Base-by-base conservation (phyloP, 2,329 filamentous ascomycete genomes). In the Xylaria sp. region DNA sequence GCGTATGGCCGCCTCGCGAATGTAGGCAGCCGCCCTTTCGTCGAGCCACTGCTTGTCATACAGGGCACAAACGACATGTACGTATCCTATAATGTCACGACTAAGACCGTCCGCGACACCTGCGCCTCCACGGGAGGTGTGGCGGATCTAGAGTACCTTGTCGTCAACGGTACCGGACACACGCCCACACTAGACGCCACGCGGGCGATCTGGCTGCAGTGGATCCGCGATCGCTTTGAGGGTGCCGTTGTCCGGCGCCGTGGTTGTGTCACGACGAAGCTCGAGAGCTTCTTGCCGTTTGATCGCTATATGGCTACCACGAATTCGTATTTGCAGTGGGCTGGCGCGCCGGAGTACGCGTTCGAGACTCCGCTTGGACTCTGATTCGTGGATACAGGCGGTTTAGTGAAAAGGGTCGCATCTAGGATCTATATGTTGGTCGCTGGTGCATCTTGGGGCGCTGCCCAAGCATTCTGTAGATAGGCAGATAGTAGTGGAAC, bases 1-100 rank as follows among this genome's bases (percentile, higher is more conserved):
- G 62, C 63, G 2, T 77, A 71, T 53, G 62, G 64, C 1, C 62
- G 70, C 17, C 46, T 74, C 1, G 66, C 66, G 17, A 64, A 67
- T 25, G 72, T 68, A 11, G 76, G 76, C 1, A 68, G 72, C 2
- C 72, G 69, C 37, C 65, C 72, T 4, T 73, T 78, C 46, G 63
- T 64, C 1, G 77, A 75, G 0, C 78, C 76, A 3, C 57, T 80
- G 64, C 67, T 79, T 0, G 73, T 79, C 4, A 19, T 79, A 1
- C 75, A 78, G 49, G 77, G 77, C 11, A 69, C 66, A 2, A 58
- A 41, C 0, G 73, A 76, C 25, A 17, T 17, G 3, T 63, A 60
- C 19, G 46, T 72, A 3, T 58, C 64, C 1, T 60, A 63, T 25
- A 38, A 54, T 1, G 43, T 55, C 13, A 70, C 62, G n/a, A 48